Conservation (phyloP, 441 rosid genomes). For the Adansonia gregorii region DNA sequence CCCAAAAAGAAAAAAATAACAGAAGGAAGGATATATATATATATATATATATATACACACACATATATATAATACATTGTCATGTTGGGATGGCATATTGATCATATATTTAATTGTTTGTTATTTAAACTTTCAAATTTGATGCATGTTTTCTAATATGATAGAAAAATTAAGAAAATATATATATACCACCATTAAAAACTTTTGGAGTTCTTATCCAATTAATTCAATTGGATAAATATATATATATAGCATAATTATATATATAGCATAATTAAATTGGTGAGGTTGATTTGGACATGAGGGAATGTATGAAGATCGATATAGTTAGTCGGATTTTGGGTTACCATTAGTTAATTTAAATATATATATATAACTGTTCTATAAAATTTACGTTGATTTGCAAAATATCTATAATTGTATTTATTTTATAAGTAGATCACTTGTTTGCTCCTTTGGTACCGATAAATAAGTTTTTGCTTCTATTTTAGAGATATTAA, state of each 20-base stretch:
- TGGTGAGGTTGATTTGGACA: no score
- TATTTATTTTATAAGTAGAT: background rate
- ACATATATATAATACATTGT: background rate
- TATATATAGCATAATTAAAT: no score
- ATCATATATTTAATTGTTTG: background rate
- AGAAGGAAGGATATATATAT: background rate
- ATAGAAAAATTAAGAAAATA: background rate
- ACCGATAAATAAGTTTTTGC: background rate
- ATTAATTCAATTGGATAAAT: no score
- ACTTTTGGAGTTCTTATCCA: no score
- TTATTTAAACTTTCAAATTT: background rate
- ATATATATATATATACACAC: no score
- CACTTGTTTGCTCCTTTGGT: background rate
- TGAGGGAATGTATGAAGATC: no score
- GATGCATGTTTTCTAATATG: background rate
- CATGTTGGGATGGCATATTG: background rate
- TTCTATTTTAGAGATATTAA: background rate
- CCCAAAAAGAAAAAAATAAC: no score
- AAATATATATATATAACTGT: background rate
- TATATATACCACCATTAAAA: no score
- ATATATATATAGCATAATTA: no score
- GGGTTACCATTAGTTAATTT: background rate
- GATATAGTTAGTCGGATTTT: background rate
- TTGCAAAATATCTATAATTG: background rate
- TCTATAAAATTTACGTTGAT: background rate